phyloP scores from a whole-genome alignment of 2,329 filamentous ascomycete species.

The Lasiodiplodia hormozganensis region DNA sequence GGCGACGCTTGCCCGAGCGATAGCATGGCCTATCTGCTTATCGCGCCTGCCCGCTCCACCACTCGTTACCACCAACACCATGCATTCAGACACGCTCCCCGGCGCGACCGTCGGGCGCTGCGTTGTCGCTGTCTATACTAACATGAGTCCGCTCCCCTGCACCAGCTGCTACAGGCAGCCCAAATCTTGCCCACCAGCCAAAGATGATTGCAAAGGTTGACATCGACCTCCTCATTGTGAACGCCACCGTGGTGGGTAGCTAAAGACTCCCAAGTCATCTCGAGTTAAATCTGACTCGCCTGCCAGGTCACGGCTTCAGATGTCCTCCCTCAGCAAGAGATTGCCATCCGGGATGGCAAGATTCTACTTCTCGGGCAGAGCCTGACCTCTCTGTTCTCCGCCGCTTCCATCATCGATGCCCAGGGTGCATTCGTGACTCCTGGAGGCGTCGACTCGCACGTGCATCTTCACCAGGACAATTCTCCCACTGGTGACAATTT shows the following conservation, averaged over 20 bases:
- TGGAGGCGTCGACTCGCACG: constrained; percentile 58
- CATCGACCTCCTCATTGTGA: constrained; percentile 52
- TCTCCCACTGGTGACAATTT: constrained; percentile 47
- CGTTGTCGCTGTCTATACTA: constrained; percentile 8
- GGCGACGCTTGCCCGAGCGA: constrained; percentile 9
- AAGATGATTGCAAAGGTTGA: constrained; percentile 33
- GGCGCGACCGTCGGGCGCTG: background rate
- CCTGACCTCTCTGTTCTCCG: constrained; percentile 40
- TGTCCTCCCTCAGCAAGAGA: constrained; percentile 52
- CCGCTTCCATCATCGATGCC: constrained; percentile 52
- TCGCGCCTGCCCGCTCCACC: background rate
- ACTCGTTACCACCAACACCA: background rate
- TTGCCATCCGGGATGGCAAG: constrained; percentile 56
- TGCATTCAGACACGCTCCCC: background rate
- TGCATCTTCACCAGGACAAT: constrained; percentile 57
- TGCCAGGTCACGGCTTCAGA: constrained; percentile 48
- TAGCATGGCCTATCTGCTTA: constrained; percentile 14
- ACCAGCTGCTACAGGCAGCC: background rate
- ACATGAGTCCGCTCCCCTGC: constrained; percentile 12
- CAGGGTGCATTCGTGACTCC: constrained; percentile 55
- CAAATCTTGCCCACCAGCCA: background rate
- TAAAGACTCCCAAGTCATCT: too few species aligned
- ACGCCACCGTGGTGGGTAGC: constrained; percentile 49
- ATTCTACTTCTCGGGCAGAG: constrained; percentile 53
- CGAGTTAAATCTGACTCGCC: background rate